Evolutionary conservation across 768 basidiomycete species (phyloP), one percentile per base, ranked within the genome.

Genomic region (Tulasnella sp.): DNA sequence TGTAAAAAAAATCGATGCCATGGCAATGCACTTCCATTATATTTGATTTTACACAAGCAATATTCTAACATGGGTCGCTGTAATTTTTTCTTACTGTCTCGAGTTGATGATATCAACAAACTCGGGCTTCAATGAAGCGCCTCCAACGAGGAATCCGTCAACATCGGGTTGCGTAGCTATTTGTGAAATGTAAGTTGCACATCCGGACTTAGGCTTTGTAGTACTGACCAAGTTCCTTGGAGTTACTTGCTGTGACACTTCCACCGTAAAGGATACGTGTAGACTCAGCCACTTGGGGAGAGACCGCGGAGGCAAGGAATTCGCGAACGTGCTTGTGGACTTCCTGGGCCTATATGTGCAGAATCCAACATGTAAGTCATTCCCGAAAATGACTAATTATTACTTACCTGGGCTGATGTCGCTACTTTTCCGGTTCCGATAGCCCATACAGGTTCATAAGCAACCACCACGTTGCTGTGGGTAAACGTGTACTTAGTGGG

Each of bases 351-450:
- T 96, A 85, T 31, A 27, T 6, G 35, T 6, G 47, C n/a, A 22
- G 10, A 16, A 27, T 5, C 25, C 10, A 24, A 28, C 12, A 12
- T 42, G 37, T 24, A 27, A 20, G 22, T 45, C 27, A 31, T 24
- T 24, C 24, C 15, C 5, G 19, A 22, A 25, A 31, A 25, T 37
- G 31, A 15, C n/a, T 16, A 6, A 15, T 27, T 2, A 22, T 15
- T 22, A 48, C 48, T 35, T 32, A 61, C 61, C 60, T 66, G 66
- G n/a, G 71, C 72, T 0, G 85, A 71, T 28, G 87, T 87, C 39
- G 93, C 93, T 46, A 95, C 92, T 65, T 85, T 93, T 57, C 93
- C 93, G 10, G 93, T 96, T 39, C 95, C 95, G 65, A 98, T 98
- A 29, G 95, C 93, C 93, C 95, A 98, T 15, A 98, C 88, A 37